phyloP scores from a whole-genome alignment of 495 filamentous ascomycete species.

The Rhizodiscina lignyota region DNA sequence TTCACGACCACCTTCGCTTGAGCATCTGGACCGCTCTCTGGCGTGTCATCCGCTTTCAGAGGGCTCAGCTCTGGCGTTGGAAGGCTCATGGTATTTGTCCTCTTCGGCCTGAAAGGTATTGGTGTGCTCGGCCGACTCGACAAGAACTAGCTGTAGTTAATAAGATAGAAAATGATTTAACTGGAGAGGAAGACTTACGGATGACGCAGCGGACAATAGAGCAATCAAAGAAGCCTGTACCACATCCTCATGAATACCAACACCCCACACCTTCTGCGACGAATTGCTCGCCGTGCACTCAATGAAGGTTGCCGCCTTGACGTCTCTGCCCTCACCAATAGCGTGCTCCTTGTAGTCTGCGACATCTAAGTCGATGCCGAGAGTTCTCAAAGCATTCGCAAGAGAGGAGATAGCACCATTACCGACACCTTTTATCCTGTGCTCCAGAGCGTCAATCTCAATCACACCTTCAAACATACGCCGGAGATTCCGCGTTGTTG shows the following conservation, averaged over 20 bases:
- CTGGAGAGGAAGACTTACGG: constrained; percentile 38
- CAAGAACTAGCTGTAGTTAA: constrained; percentile 32
- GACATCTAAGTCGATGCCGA: constrained; percentile 88
- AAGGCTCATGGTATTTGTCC: constrained; percentile 15
- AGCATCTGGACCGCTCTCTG: neutral
- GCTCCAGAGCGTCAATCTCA: constrained; percentile 65
- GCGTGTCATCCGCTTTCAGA: neutral
- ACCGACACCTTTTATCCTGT: constrained; percentile 61
- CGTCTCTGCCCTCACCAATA: constrained; percentile 60
- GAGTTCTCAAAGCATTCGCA: constrained; percentile 58
- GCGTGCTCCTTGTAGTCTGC: constrained; percentile 94
- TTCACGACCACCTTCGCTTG: neutral
- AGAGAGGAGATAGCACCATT: constrained; percentile 84
- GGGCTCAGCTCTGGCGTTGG: constrained; percentile 10
- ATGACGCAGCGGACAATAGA: constrained; percentile 72
- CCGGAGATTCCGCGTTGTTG: constrained; percentile 59
- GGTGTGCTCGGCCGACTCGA: constrained; percentile 38
- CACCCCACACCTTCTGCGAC: constrained; percentile 72
- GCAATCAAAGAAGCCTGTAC: constrained; percentile 86
- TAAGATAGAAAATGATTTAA: constrained; percentile 1
- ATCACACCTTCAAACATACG: constrained; percentile 80
- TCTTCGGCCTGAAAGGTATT: constrained; percentile 28
- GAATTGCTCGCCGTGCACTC: constrained; percentile 64
- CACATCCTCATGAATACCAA: constrained; percentile 89
- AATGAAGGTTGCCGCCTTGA: constrained; percentile 88